These are phyloP conservation scores for Suillus luteus DNA, from an alignment of 768 basidiomycete species.

Conservation along the genomic window DNA sequence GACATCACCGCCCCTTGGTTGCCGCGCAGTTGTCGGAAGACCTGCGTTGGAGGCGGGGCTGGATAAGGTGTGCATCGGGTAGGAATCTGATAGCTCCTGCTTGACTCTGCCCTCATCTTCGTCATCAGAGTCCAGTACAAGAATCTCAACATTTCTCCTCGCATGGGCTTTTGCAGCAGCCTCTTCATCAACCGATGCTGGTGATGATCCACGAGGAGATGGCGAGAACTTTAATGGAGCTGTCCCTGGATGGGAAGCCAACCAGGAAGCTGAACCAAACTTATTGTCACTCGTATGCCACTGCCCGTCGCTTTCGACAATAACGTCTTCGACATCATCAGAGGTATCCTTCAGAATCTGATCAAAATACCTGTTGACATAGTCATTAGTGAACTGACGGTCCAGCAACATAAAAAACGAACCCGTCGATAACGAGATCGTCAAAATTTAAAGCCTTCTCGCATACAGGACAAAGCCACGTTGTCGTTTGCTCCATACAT, in stretches of 20 bases:
- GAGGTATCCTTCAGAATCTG: constrained; percentile 78
- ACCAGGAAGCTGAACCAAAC: constrained; percentile 76
- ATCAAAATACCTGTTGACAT: constrained; percentile 72
- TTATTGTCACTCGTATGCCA: constrained; percentile 95
- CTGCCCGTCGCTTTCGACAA: constrained; percentile 91
- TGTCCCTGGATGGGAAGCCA: constrained; percentile 48
- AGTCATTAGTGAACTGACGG: background rate
- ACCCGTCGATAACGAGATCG: constrained; percentile 94
- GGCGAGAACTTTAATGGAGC: constrained; percentile 23
- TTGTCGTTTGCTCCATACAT: constrained; percentile 95
- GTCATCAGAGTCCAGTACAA: constrained; percentile 72
- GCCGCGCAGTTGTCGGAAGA: constrained; percentile 27
- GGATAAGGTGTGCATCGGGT: constrained; percentile 46
- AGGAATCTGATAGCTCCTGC: constrained; percentile 70
- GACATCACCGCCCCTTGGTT: constrained; percentile 49
- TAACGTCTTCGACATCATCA: constrained; percentile 85
- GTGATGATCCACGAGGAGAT: constrained; percentile 32
- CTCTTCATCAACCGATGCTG: constrained; percentile 33
- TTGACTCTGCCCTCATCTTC: constrained; percentile 67
- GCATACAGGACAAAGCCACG: constrained; percentile 94
- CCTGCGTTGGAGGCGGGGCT: constrained; percentile 33
- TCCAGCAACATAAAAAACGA: constrained; percentile 24
- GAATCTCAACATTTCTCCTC: constrained; percentile 57
- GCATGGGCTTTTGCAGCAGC: constrained; percentile 42
- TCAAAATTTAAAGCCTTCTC: constrained; percentile 74